phyloP scores from a whole-genome alignment of 2,329 filamentous ascomycete species.

The Fusarium anguioides region DNA sequence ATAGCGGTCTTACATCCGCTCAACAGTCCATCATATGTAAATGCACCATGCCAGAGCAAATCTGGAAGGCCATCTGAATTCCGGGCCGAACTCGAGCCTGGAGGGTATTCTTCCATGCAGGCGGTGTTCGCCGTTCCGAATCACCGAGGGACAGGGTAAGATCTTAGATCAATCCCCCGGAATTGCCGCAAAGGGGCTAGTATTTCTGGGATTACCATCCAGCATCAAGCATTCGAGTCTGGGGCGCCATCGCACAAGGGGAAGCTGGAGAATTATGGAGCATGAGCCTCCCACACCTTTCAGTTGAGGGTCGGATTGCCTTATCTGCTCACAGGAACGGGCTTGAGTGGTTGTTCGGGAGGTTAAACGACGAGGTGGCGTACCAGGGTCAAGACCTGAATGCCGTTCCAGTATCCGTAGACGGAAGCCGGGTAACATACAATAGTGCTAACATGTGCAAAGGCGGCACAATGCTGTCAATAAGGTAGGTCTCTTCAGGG shows the following conservation, averaged over 20 bases:
- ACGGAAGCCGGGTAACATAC: neutral
- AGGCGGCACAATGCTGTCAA: constrained; percentile 4
- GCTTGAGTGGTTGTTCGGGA: constrained; percentile 22
- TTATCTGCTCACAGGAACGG: constrained; percentile 40
- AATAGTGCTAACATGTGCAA: constrained; percentile 6
- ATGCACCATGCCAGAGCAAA: constrained; percentile 12
- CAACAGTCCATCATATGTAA: neutral
- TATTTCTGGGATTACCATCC: constrained; percentile 18
- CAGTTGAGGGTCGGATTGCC: constrained; percentile 33
- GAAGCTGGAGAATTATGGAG: constrained; percentile 47
- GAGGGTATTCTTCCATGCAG: constrained; percentile 25
- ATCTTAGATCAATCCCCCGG: constrained; percentile 52
- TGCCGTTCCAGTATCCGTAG: constrained; percentile 13
- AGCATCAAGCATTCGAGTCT: constrained; percentile 31
- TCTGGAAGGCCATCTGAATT: constrained; percentile 34
- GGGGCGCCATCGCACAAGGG: constrained; percentile 46
- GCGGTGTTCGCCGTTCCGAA: constrained; percentile 49
- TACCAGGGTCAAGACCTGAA: constrained; percentile 27
- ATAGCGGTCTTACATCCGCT: neutral
- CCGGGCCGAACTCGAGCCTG: constrained; percentile 33
- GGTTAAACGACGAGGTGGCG: constrained; percentile 31
- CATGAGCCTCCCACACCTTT: constrained; percentile 40
- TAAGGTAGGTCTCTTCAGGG: constrained; percentile 15
- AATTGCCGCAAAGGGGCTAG: constrained; percentile 47
- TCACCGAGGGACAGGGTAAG: constrained; percentile 47